Percentiles rank a stretch among this genome's conserved stretches.
Evolutionary conservation across 2,329 filamentous ascomycete species (phyloP).

Genomic region (Aspergillus tamarii): DNA sequence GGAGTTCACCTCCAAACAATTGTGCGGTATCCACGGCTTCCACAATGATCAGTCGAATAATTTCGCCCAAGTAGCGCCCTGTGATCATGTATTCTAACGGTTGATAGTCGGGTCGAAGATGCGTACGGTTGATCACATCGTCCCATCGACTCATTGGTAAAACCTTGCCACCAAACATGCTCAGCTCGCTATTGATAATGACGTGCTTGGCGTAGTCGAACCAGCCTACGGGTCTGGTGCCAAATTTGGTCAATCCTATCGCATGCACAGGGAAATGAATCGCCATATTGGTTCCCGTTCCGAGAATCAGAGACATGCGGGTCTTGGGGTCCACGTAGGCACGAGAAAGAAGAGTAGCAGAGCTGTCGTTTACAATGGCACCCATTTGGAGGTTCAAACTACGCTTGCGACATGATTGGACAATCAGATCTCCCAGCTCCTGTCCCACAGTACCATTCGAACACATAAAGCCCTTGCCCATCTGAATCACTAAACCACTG

Average conservation of each 20-base stretch:
- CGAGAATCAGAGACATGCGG: slow-evolving; percentile 65
- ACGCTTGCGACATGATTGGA: slow-evolving; percentile 58
- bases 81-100: slow-evolving; percentile 67
- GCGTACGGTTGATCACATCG: slow-evolving; percentile 59
- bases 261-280: slow-evolving; percentile 61
- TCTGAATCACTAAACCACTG: slow-evolving; percentile 60
- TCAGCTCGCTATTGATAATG: slow-evolving; percentile 67
- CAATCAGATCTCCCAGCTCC: slow-evolving; percentile 63
- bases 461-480: slow-evolving; percentile 68
- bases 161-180: slow-evolving; percentile 64
- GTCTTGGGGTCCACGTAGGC: slow-evolving; percentile 65
- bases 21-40: slow-evolving; percentile 61
- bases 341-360: slow-evolving; percentile 63
- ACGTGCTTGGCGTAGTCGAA: slow-evolving; percentile 61
- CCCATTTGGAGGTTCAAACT: slow-evolving; percentile 62
- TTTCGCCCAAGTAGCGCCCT: slow-evolving; percentile 66
- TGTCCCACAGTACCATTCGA: slow-evolving; percentile 62
- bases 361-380: slow-evolving; percentile 67
- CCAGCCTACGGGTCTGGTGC: slow-evolving; percentile 57
- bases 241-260: slow-evolving; percentile 60
- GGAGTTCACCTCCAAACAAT: slow-evolving; percentile 61
- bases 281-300: slow-evolving; percentile 68
- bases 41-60: slow-evolving; percentile 62
- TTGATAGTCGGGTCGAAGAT: slow-evolving; percentile 64
- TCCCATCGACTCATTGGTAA: slow-evolving; percentile 66